Base-by-base conservation (phyloP, 2,329 filamentous ascomycete species). In the Teratosphaeria destructans region DNA sequence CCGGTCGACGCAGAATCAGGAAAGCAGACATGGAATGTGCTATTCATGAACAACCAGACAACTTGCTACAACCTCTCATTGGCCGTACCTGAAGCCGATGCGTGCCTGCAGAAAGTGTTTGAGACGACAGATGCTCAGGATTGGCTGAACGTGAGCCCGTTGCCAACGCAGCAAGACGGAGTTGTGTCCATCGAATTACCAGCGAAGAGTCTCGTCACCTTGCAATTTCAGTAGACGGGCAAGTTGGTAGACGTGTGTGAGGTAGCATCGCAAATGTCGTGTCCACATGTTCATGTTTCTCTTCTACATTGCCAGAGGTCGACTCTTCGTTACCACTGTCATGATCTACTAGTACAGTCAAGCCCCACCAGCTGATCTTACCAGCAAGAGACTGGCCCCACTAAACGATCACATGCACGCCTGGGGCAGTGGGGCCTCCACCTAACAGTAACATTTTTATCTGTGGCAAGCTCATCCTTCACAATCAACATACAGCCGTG, bases 31-130 rank as follows among this genome's bases (percentile, higher is more conserved):
- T 61, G 57, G 61, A 60, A 35, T 54, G 56, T 63, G 23, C 37
- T 63, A 27, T 63, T 63, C 55, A 56, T 63, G 37, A 63, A 63
- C 60, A 61, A 62, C 32, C 60, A 63, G 57, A 58, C 57, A 5
- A 58, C 32, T 23, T 14, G 56, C n/a, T 39, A 57, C 14, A 43
- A 55, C 29, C 16, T 62, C 16, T 54, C 56, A 2, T 56, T 62
- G 39, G 43, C 27, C n/a, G 19, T 34, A 29, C 61, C 59, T 14
- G 49, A 55, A 10, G n/a, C 14, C 5, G 16, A 16, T 47, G 32
- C 59, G 2, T 32, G 27, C 43, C n/a, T 62, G 56, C 14, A 16
- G 12, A 55, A 54, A 8, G 49, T 54, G 14, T 59, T 59, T 14
- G 52, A 61, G 35, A 62, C 61, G 8, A 61, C 59, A 37, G 35